A percentile compares a stretch with the other conserved stretches of the same genome.
Evolutionary conservation across 768 basidiomycete genomes (phyloP).

Genomic region (Asterophora lycoperdoides): DNA sequence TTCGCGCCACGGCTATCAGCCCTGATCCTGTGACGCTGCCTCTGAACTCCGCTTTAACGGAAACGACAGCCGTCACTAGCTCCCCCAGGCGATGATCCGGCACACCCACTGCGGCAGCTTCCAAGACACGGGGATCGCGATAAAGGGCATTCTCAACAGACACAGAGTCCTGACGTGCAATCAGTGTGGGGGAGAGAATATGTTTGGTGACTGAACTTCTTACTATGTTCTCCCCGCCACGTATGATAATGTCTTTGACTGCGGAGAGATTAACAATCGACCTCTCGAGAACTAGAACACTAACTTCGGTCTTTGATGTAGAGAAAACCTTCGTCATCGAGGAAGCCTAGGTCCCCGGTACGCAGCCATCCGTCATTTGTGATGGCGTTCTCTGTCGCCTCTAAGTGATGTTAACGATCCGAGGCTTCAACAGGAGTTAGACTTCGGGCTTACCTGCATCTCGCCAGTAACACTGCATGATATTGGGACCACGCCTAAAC

Average conservation of each 20-base stretch:
- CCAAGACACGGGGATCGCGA: constrained; percentile 46
- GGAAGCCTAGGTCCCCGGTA: constrained; percentile 50
- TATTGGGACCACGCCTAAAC: constrained; percentile 51
- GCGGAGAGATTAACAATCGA: not conserved
- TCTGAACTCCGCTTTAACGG: constrained; percentile 40
- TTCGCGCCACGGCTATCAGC: constrained; percentile 39
- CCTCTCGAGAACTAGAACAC: constrained; percentile 8
- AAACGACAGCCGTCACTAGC: constrained; percentile 56
- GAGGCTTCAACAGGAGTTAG: not conserved
- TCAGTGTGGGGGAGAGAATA: not conserved
- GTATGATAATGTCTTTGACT: constrained; percentile 64
- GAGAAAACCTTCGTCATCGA: constrained; percentile 55
- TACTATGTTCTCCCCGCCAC: constrained; percentile 60
- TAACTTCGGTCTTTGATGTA: constrained; percentile 53
- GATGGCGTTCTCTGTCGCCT: constrained; percentile 41
- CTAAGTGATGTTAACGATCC: constrained; percentile 18
- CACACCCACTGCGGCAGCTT: constrained; percentile 57
- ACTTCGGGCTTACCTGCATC: constrained; percentile 38
- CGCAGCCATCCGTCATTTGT: constrained; percentile 57
- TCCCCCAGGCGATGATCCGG: constrained; percentile 58
- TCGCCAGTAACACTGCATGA: constrained; percentile 61
- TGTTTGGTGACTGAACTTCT: constrained; percentile 15
- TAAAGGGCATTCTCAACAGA: constrained; percentile 60
- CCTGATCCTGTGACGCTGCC: constrained; percentile 46
- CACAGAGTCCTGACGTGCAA: constrained; percentile 43